Evolutionary conservation across 306 rosid genomes (phyloP).

Genomic region (Casuarina glauca): DNA sequence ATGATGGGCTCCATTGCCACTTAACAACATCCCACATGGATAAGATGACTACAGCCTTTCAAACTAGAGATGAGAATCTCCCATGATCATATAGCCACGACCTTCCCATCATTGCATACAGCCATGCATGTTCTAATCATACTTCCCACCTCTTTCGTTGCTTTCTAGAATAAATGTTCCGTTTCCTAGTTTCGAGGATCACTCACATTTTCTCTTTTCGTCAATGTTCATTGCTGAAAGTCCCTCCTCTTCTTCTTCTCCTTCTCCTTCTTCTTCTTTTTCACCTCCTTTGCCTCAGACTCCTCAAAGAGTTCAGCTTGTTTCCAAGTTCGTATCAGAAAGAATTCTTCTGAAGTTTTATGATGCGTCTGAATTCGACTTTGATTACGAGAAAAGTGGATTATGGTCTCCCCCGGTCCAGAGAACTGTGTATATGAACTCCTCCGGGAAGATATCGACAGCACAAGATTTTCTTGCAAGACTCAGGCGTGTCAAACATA

Average conservation of each 20-base stretch:
- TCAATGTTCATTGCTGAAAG: too few relatives aligned
- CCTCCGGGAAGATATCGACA: constrained; percentile 54
- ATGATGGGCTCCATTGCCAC: too few relatives aligned
- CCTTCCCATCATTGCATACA: constrained; percentile 53
- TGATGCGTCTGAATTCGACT: constrained; percentile 59
- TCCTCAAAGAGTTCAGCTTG: constrained; percentile 45
- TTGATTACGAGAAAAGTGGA: constrained; percentile 76
- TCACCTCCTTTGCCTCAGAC: constrained; percentile 5
- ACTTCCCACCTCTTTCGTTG: constrained; percentile 36
- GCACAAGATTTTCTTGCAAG: constrained; percentile 54
- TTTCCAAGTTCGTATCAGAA: constrained; percentile 59
- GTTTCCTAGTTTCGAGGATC: constrained; percentile 28
- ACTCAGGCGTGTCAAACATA: constrained; percentile 37
- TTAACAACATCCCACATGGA: background rate
- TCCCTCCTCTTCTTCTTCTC: constrained; percentile 22
- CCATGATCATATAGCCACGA: constrained; percentile 50
- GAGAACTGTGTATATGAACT: constrained; percentile 61
- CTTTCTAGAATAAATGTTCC: constrained; percentile 10
- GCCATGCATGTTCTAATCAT: constrained; percentile 69
- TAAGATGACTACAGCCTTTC: too few relatives aligned
- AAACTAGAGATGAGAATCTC: constrained; percentile 18
- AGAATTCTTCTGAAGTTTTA: constrained; percentile 59
- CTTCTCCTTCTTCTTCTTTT: constrained; percentile 29
- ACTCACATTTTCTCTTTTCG: too few relatives aligned
- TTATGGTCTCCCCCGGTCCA: constrained; percentile 83